These are phyloP conservation scores for Pseudopyricularia cyperi DNA, from an alignment of 2,329 filamentous ascomycete species.

Conservation along the genomic window DNA sequence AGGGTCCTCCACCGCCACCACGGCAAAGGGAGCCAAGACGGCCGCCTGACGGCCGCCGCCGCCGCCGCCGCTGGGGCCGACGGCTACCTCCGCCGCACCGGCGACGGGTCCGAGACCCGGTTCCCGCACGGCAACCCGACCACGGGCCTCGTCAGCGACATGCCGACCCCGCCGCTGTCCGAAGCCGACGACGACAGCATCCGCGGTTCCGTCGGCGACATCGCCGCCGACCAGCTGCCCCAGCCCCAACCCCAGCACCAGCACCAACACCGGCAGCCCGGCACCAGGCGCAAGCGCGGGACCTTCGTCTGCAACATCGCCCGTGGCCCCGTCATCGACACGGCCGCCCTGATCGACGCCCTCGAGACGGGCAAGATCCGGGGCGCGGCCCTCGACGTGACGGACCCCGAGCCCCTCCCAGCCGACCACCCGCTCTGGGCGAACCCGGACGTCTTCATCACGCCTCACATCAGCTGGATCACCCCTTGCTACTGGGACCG, in stretches of 20 bases:
- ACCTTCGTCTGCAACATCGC: constrained; percentile 62
- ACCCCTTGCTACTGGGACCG: constrained; percentile 26
- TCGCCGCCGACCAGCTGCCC: not conserved
- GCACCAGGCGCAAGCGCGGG: not conserved
- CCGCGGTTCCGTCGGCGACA: not conserved
- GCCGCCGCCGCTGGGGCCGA: too few relatives aligned
- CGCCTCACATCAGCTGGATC: constrained; percentile 32
- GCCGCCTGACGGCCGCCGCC: not conserved
- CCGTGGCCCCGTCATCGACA: constrained; percentile 38
- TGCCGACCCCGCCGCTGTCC: too few relatives aligned
- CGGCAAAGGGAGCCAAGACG: not conserved
- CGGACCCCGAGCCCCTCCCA: constrained; percentile 67
- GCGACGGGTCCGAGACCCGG: too few relatives aligned
- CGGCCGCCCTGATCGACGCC: constrained; percentile 46
- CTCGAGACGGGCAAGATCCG: constrained; percentile 30
- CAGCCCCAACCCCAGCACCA: not conserved
- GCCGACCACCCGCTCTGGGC: constrained; percentile 56
- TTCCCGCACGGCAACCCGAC: not conserved
- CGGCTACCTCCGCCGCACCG: too few relatives aligned
- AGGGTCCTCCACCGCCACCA: too few relatives aligned
- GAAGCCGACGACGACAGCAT: not conserved
- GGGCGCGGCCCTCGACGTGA: constrained; percentile 66
- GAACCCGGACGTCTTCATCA: constrained; percentile 54
- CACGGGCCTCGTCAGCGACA: too few relatives aligned
- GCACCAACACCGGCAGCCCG: not conserved